Evolutionary conservation across 2,329 filamentous ascomycete genomes (phyloP), one percentile per base, ranked within the genome.

Genomic region (Trichoderma oligosporum): DNA sequence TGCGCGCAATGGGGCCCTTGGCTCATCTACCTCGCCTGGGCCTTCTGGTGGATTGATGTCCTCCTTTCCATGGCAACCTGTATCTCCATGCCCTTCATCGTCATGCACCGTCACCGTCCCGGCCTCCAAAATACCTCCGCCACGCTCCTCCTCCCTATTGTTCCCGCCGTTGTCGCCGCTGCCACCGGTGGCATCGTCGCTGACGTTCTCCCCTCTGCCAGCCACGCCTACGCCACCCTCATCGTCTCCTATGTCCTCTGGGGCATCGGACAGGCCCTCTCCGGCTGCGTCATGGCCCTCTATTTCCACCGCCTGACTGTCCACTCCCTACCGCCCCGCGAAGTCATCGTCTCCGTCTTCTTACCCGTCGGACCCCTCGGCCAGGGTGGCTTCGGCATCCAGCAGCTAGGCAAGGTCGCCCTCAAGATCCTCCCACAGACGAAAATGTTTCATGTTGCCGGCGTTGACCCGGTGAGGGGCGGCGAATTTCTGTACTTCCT

Each of bases 301-400:
- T 90, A 89, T 70, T 88, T 87, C 65, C 82, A 86, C 59, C 83
- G 86, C 9, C 75, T 90, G 8, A 83, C 82, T 4, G 68, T 89
- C 2, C 81, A 89, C 69, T 83, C 84, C 36, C 76, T 89, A 12
- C 86, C 86, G 0, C 80, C 84, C 1, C 77, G 81, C 47, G 86
- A 88, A 65, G 81, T 84, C 56, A 84, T 89, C 41, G 84, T 88
- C 8, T 86, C 82, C 2, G 81, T 83, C 6, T 87, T 89, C 62
- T 71, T 89, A 0, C 86, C 86, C 0, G 74, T 89, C 0, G 85
- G 86, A 0, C 85, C 86, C 0, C 71, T 88, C 0, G 85, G 85
- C 0, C 83, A 87, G 67, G 86, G 85, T 12, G 84, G 82, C 1
- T 89, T 81, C 65, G 80, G 75, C 47, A 77, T 79, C 38, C 75